These are phyloP conservation scores for Corymbia maculata DNA, from an alignment of 345 rosid genomes.

Conservation along the genomic window DNA sequence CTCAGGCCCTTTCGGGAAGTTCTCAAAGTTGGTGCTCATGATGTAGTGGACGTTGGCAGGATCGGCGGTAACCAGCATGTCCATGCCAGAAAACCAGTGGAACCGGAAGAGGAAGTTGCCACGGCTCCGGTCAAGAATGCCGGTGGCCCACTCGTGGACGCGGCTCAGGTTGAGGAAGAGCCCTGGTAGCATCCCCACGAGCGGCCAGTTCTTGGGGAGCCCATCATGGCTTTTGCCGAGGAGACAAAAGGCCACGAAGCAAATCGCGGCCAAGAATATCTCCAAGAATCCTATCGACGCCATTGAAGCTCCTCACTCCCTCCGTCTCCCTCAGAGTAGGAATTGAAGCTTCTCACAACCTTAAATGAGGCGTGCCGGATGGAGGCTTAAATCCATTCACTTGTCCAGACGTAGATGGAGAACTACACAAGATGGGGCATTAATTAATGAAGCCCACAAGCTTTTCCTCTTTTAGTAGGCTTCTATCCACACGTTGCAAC, in stretches of 20 bases:
- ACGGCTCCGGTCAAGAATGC: conserved; percentile 1
- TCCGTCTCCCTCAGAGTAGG: too few relatives aligned
- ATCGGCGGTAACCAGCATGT: conserved; percentile 4
- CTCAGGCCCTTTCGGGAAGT: too few relatives aligned
- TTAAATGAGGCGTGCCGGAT: background rate
- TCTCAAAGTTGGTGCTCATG: conserved; percentile 13
- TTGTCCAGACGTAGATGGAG: too few relatives aligned
- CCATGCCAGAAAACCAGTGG: background rate
- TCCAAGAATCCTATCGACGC: conserved; percentile 5
- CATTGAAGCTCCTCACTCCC: background rate
- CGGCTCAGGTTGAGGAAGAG: conserved; percentile 14
- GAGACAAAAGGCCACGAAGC: conserved; percentile 11
- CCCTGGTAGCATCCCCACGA: conserved; percentile 50
- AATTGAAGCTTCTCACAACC: background rate
- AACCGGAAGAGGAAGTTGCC: conserved; percentile 29
- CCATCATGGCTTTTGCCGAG: conserved; percentile 4
- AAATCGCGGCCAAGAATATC: conserved; percentile 16
- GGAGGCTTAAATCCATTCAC: background rate
- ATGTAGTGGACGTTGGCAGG: conserved; percentile 46
- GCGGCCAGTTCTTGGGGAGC: conserved; percentile 22
- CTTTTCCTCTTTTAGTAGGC: background rate
- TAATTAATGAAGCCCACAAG: background rate
- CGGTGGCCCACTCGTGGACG: conserved; percentile 16
- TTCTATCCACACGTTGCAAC: background rate
- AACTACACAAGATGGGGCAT: background rate